Percentiles rank a stretch among this genome's conserved stretches.
Conservation (phyloP, 345 rosid genomes). For the Brassica nigra region DNA sequence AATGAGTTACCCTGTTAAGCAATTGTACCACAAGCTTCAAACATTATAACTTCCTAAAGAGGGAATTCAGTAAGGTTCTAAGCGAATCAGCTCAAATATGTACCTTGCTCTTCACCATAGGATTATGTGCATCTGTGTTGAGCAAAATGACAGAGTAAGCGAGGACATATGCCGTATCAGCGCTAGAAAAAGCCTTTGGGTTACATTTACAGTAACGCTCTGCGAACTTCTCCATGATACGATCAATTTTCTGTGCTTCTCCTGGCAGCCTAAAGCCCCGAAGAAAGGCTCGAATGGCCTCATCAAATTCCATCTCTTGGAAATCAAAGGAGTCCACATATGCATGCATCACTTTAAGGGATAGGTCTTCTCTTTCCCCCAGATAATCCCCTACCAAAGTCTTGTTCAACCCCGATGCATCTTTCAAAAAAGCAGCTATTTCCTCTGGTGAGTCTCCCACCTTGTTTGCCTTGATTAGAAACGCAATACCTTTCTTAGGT, state of each 20-base stretch:
- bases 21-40: conserved; percentile 29
- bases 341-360: conserved; percentile 97
- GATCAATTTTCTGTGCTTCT: conserved; percentile 98
- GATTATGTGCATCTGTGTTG: conserved; percentile 98
- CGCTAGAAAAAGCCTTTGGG: conserved; percentile 88
- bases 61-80: neutral
- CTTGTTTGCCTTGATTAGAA: conserved; percentile 91
- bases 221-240: conserved; percentile 98
- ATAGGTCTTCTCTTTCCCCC: conserved; percentile 95
- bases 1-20: conserved; percentile 11
- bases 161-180: conserved; percentile 98
- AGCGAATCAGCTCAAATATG: conserved; percentile 22
- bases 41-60: conserved; percentile 26
- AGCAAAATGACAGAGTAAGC: conserved; percentile 98
- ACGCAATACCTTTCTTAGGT: conserved; percentile 96
- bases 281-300: conserved; percentile 84
- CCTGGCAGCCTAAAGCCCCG: conserved; percentile 98
- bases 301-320: conserved; percentile 88
- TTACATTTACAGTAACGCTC: conserved; percentile 98
- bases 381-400: conserved; percentile 93
- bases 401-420: conserved; percentile 88
- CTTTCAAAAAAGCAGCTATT: conserved; percentile 88
- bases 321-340: conserved; percentile 95
- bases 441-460: conserved; percentile 93
- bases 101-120: conserved; percentile 98